Evolutionary conservation across 352 stramenopile species (phyloP).

Genomic region (Phytophthora idaei): DNA sequence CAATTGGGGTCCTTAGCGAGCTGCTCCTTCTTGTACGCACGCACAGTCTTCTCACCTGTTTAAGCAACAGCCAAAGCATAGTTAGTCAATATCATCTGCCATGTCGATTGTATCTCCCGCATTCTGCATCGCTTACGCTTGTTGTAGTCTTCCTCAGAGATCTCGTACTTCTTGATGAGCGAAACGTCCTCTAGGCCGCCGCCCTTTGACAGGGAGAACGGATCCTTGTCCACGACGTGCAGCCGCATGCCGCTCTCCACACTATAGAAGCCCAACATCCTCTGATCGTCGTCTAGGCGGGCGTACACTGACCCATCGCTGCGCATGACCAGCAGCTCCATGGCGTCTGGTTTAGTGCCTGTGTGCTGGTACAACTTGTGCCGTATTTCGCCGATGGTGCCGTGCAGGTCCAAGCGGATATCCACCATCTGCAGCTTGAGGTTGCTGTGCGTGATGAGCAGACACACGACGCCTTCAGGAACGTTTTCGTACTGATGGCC

Average conservation of each 20-base stretch:
- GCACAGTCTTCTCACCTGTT: slow-evolving; percentile 95
- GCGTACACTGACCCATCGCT: slow-evolving; percentile 53
- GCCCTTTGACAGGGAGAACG: slow-evolving; percentile 93
- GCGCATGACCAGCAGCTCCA: slow-evolving; percentile 74
- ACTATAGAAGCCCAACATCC: slow-evolving; percentile 93
- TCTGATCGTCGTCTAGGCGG: slow-evolving; percentile 72
- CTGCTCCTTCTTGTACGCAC: slow-evolving; percentile 96
- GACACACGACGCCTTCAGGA: slow-evolving; percentile 88
- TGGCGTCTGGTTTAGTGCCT: slow-evolving; percentile 93
- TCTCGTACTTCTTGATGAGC: slow-evolving; percentile 98
- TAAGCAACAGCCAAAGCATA: background rate
- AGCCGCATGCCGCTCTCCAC: slow-evolving; percentile 92
- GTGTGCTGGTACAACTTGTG: slow-evolving; percentile 95
- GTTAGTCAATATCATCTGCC: background rate
- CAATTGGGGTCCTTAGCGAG: slow-evolving; percentile 96
- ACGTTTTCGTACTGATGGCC: slow-evolving; percentile 86
- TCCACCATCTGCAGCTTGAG: slow-evolving; percentile 97
- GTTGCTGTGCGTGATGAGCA: slow-evolving; percentile 98
- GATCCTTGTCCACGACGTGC: slow-evolving; percentile 97
- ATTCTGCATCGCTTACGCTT: slow-evolving; percentile 72
- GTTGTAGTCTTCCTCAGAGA: slow-evolving; percentile 99
- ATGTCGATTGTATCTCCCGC: background rate
- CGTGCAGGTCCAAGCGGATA: slow-evolving; percentile 95
- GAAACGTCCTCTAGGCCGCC: slow-evolving; percentile 97
- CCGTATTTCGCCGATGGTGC: slow-evolving; percentile 90